Percentiles rank a stretch among this genome's conserved stretches.
These are phyloP conservation scores for Ceratobasidium sp. DNA, from an alignment of 1,284 basidiomycete genomes.

Conservation along the genomic window DNA sequence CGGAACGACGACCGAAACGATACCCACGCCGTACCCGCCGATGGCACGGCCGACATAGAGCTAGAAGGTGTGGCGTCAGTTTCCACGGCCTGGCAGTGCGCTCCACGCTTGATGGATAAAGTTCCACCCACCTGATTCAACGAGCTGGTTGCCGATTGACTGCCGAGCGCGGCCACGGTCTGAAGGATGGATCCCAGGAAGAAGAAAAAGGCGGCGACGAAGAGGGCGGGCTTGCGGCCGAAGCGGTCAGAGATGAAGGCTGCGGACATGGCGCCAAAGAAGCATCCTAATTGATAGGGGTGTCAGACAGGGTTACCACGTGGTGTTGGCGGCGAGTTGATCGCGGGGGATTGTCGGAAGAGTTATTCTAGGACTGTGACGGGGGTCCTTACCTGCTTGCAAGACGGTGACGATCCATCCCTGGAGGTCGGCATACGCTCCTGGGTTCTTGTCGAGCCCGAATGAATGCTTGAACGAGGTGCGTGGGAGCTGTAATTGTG, in stretches of 20 bases:
- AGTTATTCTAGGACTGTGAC: constrained; percentile 13
- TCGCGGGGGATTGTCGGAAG: background rate
- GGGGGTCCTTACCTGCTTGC: constrained; percentile 46
- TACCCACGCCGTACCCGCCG: constrained; percentile 46
- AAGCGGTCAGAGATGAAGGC: constrained; percentile 50
- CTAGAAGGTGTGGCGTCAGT: constrained; percentile 19
- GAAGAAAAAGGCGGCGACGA: constrained; percentile 49
- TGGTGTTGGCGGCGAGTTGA: background rate
- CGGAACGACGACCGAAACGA: constrained; percentile 45
- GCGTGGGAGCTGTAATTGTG: constrained; percentile 37
- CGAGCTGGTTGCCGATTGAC: constrained; percentile 46
- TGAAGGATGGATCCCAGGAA: constrained; percentile 51
- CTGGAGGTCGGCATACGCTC: constrained; percentile 45
- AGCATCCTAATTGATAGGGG: constrained; percentile 42
- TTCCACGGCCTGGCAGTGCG: background rate
- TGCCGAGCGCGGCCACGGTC: constrained; percentile 46
- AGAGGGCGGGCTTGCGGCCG: constrained; percentile 49
- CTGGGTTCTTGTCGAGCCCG: constrained; percentile 42
- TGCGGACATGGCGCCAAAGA: constrained; percentile 50
- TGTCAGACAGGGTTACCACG: background rate
- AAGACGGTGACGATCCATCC: constrained; percentile 49
- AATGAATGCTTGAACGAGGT: constrained; percentile 46
- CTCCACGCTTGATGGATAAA: background rate
- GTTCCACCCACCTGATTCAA: constrained; percentile 44
- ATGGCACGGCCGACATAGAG: constrained; percentile 50